Conservation (phyloP, 108 stramenopile genomes). For the Nitzschia palea region DNA sequence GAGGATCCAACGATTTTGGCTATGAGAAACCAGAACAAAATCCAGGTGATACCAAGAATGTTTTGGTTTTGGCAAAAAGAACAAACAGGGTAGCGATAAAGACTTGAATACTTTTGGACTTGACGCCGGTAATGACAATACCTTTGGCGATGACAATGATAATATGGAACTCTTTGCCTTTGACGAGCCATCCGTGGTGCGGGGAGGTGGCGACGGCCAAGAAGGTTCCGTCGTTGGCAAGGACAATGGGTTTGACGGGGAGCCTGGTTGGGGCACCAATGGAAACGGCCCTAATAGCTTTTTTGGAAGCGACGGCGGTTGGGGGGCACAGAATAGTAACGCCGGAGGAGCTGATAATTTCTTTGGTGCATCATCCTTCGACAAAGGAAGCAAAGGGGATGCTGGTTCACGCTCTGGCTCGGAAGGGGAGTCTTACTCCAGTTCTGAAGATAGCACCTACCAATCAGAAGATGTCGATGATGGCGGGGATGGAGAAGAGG, state of each 20-base stretch:
- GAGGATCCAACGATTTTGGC: conserved; percentile 8
- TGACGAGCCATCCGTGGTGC: conserved; percentile 31
- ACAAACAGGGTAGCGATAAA: conserved; percentile 2
- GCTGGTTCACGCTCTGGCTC: conserved; percentile 13
- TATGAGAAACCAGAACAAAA: conserved; percentile 13
- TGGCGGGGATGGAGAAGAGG: conserved; percentile 9
- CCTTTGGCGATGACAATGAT: conserved; percentile 10
- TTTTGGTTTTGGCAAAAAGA: conserved; percentile 32
- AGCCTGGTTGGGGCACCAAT: conserved; percentile 23
- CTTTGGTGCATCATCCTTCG: conserved; percentile 21
- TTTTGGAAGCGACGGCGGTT: conserved; percentile 16
- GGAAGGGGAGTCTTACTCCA: conserved; percentile 22
- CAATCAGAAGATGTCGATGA: conserved; percentile 16
- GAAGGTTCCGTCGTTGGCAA: conserved; percentile 7
- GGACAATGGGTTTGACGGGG: conserved; percentile 13
- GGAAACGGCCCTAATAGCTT: conserved; percentile 9
- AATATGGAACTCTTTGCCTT: conserved; percentile 22
- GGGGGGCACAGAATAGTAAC: conserved; percentile 20
- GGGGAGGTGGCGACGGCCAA: conserved; percentile 18
- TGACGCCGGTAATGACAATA: conserved; percentile 3
- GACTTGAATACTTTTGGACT: conserved; percentile 19
- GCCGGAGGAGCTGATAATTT: conserved; percentile 20
- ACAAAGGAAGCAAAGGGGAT: not conserved
- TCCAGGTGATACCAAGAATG: conserved; percentile 27
- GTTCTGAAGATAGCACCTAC: conserved; percentile 39